phyloP scores from a whole-genome alignment of 176 grass and related monocot genomes.

The Tuctoria greenei region DNA sequence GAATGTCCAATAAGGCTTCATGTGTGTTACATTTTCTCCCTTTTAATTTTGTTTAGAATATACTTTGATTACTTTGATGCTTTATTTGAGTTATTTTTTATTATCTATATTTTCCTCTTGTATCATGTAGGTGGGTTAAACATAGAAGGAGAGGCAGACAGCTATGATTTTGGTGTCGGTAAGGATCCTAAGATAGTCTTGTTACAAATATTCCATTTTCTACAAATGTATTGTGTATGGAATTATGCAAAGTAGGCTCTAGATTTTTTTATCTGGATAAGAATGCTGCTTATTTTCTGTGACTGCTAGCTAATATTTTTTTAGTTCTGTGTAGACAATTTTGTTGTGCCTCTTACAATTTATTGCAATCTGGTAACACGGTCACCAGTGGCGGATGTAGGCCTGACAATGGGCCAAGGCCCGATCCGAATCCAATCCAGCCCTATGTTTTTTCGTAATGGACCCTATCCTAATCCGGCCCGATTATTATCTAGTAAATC shows the following conservation, averaged over 20 bases:
- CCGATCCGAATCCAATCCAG: no score
- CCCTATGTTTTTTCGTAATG: no score
- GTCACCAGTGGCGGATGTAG: no score
- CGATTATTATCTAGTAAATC: no score
- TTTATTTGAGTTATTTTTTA: constrained; percentile 5
- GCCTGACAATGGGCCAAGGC: no score
- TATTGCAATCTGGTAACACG: background rate
- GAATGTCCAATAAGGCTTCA: constrained; percentile 1
- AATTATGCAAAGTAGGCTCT: background rate
- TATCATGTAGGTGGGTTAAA: constrained; percentile 77
- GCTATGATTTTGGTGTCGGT: constrained; percentile 94
- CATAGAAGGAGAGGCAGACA: constrained; percentile 87
- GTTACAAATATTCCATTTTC: background rate
- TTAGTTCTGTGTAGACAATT: background rate
- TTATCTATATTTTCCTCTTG: constrained; percentile 31
- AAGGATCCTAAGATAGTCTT: constrained; percentile 28
- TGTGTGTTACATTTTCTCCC: background rate
- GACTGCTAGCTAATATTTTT: background rate
- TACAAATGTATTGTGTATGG: background rate
- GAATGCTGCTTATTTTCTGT: background rate
- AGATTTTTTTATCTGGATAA: background rate
- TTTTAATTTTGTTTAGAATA: constrained; percentile 8
- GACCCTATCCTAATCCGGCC: no score
- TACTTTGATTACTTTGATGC: constrained; percentile 5
- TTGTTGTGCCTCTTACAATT: background rate